Evolutionary conservation across 1,284 basidiomycete genomes (phyloP).

Genomic region (Malassezia obtusa): DNA sequence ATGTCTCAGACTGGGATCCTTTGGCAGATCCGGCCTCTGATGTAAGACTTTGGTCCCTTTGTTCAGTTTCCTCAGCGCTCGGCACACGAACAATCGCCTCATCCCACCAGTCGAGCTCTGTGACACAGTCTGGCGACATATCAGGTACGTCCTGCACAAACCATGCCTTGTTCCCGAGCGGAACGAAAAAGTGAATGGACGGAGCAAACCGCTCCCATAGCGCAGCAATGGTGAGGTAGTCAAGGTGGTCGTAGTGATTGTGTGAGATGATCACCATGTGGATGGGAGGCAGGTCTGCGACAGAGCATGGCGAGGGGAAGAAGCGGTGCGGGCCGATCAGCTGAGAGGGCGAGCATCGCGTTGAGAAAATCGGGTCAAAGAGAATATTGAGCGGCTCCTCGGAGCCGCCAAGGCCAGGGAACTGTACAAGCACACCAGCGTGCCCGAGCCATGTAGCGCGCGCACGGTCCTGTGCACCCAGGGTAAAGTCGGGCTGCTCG

Average conservation of each 20-base stretch:
- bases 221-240: constrained; percentile 28
- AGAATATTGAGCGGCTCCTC: constrained; percentile 24
- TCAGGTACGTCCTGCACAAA: constrained; percentile 20
- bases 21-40: not conserved
- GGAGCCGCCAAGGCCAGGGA: constrained; percentile 16
- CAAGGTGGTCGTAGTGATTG: constrained; percentile 46
- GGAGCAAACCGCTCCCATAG: constrained; percentile 27
- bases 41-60: not conserved
- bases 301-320: constrained; percentile 31
- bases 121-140: constrained; percentile 27
- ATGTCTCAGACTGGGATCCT: not conserved
- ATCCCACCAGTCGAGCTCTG: constrained; percentile 46
- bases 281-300: constrained; percentile 31
- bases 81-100: constrained; percentile 12
- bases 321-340: constrained; percentile 31
- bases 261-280: constrained; percentile 43
- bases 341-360: constrained; percentile 40
- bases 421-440: constrained; percentile 35
- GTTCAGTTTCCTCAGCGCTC: too few relatives aligned
- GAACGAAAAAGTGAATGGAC: constrained; percentile 33
- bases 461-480: constrained; percentile 4
- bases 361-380: constrained; percentile 45
- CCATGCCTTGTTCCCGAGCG: constrained; percentile 40
- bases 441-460: constrained; percentile 43
- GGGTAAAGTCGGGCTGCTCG: constrained; percentile 21